Percentiles rank a stretch among this genome's conserved stretches.
Conservation (phyloP, 83 land plant genomes). For the Diphasiastrum complanatum region DNA sequence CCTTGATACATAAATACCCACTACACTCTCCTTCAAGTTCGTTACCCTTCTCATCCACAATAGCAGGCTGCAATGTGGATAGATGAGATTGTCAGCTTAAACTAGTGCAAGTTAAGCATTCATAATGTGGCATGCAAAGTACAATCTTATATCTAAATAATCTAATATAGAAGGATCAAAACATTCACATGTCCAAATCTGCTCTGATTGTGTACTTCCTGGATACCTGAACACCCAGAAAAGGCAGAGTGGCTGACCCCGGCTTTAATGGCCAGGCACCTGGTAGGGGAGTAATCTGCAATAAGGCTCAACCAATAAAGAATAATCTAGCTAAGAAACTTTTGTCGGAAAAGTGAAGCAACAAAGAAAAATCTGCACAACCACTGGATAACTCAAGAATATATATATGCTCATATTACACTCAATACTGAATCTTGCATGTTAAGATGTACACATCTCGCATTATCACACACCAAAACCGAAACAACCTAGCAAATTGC, state of each 20-base stretch:
- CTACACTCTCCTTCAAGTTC: conserved; percentile 89
- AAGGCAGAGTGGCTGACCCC: conserved; percentile 94
- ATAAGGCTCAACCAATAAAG: too few relatives aligned
- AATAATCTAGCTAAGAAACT: too few relatives aligned
- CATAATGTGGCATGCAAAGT: too few relatives aligned
- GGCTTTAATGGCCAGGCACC: conserved; percentile 99
- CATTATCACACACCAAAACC: too few relatives aligned
- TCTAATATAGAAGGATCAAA: neutral
- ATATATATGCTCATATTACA: too few relatives aligned
- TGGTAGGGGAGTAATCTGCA: conserved; percentile 91
- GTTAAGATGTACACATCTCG: too few relatives aligned
- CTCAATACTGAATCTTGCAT: too few relatives aligned
- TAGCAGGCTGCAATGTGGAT: conserved; percentile 58
- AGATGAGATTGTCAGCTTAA: neutral
- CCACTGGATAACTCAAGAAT: too few relatives aligned
- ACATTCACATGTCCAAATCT: neutral
- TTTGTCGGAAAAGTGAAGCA: too few relatives aligned
- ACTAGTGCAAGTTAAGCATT: neutral
- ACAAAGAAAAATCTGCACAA: too few relatives aligned
- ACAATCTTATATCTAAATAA: neutral
- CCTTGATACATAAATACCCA: conserved; percentile 79
- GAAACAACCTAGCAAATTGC: too few relatives aligned
- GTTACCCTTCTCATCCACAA: conserved; percentile 89
- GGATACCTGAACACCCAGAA: conserved; percentile 93
- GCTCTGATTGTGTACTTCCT: neutral